These are phyloP conservation scores for Asterophora parasitica DNA, from an alignment of 768 basidiomycete species.

Conservation along the genomic window DNA sequence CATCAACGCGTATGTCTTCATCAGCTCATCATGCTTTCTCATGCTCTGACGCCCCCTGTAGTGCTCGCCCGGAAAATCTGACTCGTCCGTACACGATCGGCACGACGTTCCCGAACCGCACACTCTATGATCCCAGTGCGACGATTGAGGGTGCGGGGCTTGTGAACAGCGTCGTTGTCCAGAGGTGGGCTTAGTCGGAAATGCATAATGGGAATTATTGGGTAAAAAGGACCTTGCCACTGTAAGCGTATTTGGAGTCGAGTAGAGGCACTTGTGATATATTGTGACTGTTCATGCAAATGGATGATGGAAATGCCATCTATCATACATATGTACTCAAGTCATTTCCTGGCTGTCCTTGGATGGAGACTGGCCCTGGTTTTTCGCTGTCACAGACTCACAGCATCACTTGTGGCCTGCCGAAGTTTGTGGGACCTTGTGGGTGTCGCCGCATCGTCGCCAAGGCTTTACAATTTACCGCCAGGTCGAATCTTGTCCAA, in stretches of 20 bases:
- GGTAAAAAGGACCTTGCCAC: not conserved
- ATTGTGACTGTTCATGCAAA: not conserved
- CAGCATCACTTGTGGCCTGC: no score
- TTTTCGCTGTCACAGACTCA: no score
- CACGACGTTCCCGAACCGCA: conserved; percentile 84
- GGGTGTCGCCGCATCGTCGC: no score
- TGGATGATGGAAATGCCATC: no score
- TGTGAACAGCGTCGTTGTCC: conserved; percentile 80
- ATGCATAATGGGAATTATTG: not conserved
- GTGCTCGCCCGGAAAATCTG: conserved; percentile 66
- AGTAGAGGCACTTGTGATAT: not conserved
- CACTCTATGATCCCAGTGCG: conserved; percentile 54
- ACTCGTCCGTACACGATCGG: conserved; percentile 68
- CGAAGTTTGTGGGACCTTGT: no score
- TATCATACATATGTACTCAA: no score
- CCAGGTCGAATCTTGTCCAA: no score
- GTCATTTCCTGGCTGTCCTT: no score
- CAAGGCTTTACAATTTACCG: no score
- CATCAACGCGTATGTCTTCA: conserved; percentile 76
- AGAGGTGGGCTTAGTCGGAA: conserved; percentile 55
- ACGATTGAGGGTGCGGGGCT: conserved; percentile 74
- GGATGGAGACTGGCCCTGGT: no score
- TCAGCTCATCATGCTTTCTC: not conserved
- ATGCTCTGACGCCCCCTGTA: conserved; percentile 21
- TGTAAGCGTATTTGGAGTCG: conserved; percentile 6